Conservation (phyloP, 306 rosid genomes). For the Gastrolobium bilobum region DNA sequence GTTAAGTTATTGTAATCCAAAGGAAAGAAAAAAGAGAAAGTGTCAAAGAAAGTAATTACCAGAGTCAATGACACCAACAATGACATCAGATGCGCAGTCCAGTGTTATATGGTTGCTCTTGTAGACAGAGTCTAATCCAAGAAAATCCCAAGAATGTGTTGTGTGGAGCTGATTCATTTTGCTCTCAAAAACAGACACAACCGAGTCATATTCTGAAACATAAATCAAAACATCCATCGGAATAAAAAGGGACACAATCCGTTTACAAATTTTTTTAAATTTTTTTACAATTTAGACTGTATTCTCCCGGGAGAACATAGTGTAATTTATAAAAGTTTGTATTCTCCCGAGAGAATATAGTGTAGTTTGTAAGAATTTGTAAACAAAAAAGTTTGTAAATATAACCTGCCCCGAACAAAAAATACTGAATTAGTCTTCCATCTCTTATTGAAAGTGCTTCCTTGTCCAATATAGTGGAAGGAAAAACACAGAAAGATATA, state of each 20-base stretch:
- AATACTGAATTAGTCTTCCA: neutral
- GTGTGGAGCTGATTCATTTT: conserved; percentile 66
- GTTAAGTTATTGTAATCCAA: conserved; percentile 4
- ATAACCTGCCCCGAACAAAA: no score
- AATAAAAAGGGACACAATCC: no score
- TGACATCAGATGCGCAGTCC: conserved; percentile 56
- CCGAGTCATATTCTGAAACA: conserved; percentile 61
- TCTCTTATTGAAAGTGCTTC: conserved; percentile 1
- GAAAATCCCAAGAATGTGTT: conserved; percentile 81
- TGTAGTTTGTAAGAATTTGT: no score
- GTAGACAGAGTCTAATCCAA: conserved; percentile 56
- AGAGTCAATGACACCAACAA: conserved; percentile 75
- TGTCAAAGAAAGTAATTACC: conserved; percentile 55
- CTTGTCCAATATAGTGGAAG: conserved; percentile 6
- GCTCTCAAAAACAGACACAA: conserved; percentile 76
- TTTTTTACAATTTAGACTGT: no score
- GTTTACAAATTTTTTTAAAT: no score
- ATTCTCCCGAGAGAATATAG: no score
- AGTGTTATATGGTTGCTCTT: conserved; percentile 42
- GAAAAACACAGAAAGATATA: conserved; percentile 17
- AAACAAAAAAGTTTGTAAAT: no score
- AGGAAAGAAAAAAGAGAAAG: neutral
- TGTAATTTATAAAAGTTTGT: no score
- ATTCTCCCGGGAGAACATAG: no score
- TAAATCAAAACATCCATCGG: conserved; percentile 28